These are phyloP conservation scores for Chaetothyriales sp. DNA, from an alignment of 2,329 filamentous ascomycete species.

Conservation along the genomic window DNA sequence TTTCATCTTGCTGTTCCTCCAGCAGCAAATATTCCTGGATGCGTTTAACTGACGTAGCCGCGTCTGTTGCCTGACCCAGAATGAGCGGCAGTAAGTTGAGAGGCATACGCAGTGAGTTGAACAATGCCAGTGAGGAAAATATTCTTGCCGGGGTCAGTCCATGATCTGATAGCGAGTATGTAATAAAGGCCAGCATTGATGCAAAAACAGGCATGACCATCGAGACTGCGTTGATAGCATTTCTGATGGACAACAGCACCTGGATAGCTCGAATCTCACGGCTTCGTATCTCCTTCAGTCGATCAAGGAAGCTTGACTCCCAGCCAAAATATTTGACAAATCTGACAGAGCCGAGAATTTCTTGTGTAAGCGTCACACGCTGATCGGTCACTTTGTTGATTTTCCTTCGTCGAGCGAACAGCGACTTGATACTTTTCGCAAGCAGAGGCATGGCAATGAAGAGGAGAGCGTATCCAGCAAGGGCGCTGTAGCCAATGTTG, in stretches of 20 bases:
- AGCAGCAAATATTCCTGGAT: constrained; percentile 79
- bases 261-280: constrained; percentile 77
- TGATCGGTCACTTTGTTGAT: constrained; percentile 95
- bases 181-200: constrained; percentile 90
- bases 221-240: constrained; percentile 70
- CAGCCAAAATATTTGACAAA: constrained; percentile 97
- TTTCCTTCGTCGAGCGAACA: constrained; percentile 59
- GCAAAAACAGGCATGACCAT: constrained; percentile 82
- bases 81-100: constrained; percentile 80
- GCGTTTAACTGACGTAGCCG: constrained; percentile 67
- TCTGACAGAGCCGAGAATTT: constrained; percentile 77
- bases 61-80: constrained; percentile 79
- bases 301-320: constrained; percentile 73
- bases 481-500: constrained; percentile 79
- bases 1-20: constrained; percentile 69
- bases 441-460: constrained; percentile 65
- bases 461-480: constrained; percentile 75
- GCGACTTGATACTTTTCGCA: constrained; percentile 58
- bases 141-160: constrained; percentile 56
- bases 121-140: constrained; percentile 86
- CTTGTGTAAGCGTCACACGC: constrained; percentile 78
- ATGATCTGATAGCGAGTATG: constrained; percentile 52
- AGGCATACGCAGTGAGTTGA: constrained; percentile 81
- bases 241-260: constrained; percentile 65
- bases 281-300: constrained; percentile 58